phyloP scores from a whole-genome alignment of 352 stramenopile species.

The Phytophthora melonis region DNA sequence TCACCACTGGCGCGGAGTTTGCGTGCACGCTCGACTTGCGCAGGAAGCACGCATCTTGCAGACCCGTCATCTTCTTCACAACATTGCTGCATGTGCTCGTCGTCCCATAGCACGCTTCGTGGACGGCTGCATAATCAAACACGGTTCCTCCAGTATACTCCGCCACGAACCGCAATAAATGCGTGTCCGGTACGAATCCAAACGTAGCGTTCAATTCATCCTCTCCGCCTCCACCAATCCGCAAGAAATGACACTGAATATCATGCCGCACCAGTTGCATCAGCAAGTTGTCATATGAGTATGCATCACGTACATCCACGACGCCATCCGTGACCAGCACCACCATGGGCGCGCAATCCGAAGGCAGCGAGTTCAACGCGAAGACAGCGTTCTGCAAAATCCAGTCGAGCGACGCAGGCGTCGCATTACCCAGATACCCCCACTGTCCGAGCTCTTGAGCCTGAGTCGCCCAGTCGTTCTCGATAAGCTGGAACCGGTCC shows the following conservation, averaged over 20 bases:
- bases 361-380: constrained; percentile 86
- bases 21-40: constrained; percentile 75
- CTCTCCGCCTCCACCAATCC: constrained; percentile 60
- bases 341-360: constrained; percentile 77
- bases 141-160: constrained; percentile 74
- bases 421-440: constrained; percentile 39
- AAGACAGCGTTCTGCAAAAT: constrained; percentile 90
- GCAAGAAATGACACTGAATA: constrained; percentile 87
- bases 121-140: constrained; percentile 69
- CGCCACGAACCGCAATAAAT: constrained; percentile 82
- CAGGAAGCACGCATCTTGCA: constrained; percentile 73
- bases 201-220: constrained; percentile 79
- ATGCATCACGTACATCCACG: constrained; percentile 79
- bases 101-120: constrained; percentile 60
- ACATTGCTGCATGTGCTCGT: constrained; percentile 38
- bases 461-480: constrained; percentile 79
- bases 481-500: constrained; percentile 79
- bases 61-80: constrained; percentile 62
- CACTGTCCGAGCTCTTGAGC: constrained; percentile 42
- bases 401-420: constrained; percentile 69
- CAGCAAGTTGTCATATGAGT: constrained; percentile 86
- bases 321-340: constrained; percentile 89
- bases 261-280: constrained; percentile 92
- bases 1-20: constrained; percentile 71
- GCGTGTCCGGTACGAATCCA: constrained; percentile 85